Evolutionary conservation across 2,329 filamentous ascomycete genomes (phyloP).

Genomic region (Paecilomyces variotii): DNA sequence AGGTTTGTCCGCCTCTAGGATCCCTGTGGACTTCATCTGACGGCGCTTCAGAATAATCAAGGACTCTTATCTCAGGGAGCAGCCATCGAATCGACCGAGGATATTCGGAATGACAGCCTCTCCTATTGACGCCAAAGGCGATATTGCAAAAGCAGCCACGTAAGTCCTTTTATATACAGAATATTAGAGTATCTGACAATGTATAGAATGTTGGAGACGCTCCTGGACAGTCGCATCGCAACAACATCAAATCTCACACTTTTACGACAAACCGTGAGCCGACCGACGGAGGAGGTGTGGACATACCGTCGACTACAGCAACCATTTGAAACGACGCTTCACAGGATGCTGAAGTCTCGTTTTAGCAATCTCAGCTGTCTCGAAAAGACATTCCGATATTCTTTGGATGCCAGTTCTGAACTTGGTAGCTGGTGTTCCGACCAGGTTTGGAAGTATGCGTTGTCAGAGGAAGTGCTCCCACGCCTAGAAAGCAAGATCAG

Average conservation of each 20-base stretch:
- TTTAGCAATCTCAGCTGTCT: conserved; percentile 49
- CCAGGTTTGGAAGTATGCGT: conserved; percentile 64
- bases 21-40: conserved; percentile 4
- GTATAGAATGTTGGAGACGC: conserved; percentile 57
- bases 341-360: conserved; percentile 45
- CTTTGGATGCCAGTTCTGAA: conserved; percentile 53
- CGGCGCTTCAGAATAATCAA: conserved; percentile 60
- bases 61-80: conserved; percentile 62
- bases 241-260: conserved; percentile 59
- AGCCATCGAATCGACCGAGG: conserved; percentile 51
- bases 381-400: conserved; percentile 50
- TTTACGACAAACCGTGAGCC: conserved; percentile 51
- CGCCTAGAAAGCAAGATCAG: conserved; percentile 50
- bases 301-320: conserved; percentile 45
- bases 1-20: conserved; percentile 33
- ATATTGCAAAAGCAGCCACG: conserved; percentile 61
- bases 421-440: conserved; percentile 83
- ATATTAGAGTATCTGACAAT: conserved; percentile 4
- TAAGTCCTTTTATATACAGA: conserved; percentile 15
- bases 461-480: conserved; percentile 54
- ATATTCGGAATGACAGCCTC: conserved; percentile 97
- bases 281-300: conserved; percentile 52
- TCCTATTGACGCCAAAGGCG: conserved; percentile 73
- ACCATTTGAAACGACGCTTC: conserved; percentile 58
- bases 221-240: conserved; percentile 75